A percentile compares a stretch with the other conserved stretches of the same genome.
Conservation (phyloP, 2,329 filamentous ascomycete species). For the Ceratocystis diversiconidia region DNA sequence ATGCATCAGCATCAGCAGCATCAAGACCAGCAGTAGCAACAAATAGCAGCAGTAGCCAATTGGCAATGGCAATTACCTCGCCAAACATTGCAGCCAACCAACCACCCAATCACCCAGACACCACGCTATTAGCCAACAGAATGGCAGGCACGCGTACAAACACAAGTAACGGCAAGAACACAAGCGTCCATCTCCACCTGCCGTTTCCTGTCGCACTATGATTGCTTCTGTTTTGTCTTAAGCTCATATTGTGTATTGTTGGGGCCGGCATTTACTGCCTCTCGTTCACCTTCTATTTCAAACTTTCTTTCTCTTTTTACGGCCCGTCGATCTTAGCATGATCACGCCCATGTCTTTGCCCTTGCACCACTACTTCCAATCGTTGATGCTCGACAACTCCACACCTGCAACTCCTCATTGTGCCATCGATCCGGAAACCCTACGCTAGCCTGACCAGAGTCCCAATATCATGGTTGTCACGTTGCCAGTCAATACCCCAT, state of each 20-base stretch:
- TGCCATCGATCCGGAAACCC: neutral
- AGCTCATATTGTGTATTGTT: neutral
- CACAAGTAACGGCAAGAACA: neutral
- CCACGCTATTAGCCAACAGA: too few relatives aligned
- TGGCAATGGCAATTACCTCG: slow-evolving; percentile 3
- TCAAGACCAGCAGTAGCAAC: neutral
- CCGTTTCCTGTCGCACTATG: neutral
- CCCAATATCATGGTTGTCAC: neutral
- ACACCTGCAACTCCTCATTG: neutral
- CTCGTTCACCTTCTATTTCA: neutral
- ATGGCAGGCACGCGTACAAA: neutral
- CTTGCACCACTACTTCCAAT: neutral
- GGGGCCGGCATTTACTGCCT: neutral
- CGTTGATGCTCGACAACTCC: neutral
- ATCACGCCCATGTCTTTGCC: neutral
- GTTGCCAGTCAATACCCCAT: neutral
- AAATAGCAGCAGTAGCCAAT: neutral
- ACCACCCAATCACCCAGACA: neutral
- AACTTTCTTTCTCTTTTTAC: neutral
- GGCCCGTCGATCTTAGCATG: neutral
- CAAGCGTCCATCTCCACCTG: neutral
- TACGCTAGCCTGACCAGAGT: neutral
- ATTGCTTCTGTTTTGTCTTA: neutral
- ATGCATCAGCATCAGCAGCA: neutral
- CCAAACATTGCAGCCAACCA: neutral